Evolutionary conservation across 495 filamentous ascomycete species (phyloP).

Genomic region (Aspergillus taichungensis): DNA sequence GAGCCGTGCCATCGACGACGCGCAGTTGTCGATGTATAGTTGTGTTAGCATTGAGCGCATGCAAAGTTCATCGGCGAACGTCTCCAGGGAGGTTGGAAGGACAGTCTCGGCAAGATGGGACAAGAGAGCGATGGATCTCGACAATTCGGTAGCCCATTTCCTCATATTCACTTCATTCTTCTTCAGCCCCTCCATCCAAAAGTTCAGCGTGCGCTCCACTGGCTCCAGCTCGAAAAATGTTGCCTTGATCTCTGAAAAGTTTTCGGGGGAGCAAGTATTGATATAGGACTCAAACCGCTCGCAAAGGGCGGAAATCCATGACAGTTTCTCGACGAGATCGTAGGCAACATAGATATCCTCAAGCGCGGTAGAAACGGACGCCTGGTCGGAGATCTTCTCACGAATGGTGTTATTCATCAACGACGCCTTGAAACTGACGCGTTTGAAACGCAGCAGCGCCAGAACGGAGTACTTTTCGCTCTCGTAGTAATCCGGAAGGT

Average conservation of each 20-base stretch:
- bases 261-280: slow-evolving; percentile 61
- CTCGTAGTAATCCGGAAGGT: slow-evolving; percentile 81
- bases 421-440: slow-evolving; percentile 79
- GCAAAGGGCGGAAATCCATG: slow-evolving; percentile 74
- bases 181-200: slow-evolving; percentile 76
- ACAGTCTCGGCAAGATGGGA: slow-evolving; percentile 75
- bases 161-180: slow-evolving; percentile 81
- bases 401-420: slow-evolving; percentile 72
- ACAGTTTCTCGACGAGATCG: slow-evolving; percentile 75
- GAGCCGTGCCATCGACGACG: slow-evolving; percentile 54
- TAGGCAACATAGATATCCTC: slow-evolving; percentile 71
- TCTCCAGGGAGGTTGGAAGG: slow-evolving; percentile 60
- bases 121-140: slow-evolving; percentile 73
- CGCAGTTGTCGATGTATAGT: slow-evolving; percentile 70
- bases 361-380: slow-evolving; percentile 47
- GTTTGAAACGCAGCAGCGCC: slow-evolving; percentile 76
- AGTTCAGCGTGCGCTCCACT: slow-evolving; percentile 81
- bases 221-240: slow-evolving; percentile 86
- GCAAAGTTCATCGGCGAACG: slow-evolving; percentile 72
- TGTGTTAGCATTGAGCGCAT: slow-evolving; percentile 69
- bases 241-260: slow-evolving; percentile 65
- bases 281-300: slow-evolving; percentile 76
- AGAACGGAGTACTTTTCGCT: slow-evolving; percentile 73
- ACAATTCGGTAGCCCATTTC: slow-evolving; percentile 69
- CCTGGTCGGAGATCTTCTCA: slow-evolving; percentile 55